Evolutionary conservation across 2,329 filamentous ascomycete species (phyloP).

Genomic region (Colletotrichum agaves): DNA sequence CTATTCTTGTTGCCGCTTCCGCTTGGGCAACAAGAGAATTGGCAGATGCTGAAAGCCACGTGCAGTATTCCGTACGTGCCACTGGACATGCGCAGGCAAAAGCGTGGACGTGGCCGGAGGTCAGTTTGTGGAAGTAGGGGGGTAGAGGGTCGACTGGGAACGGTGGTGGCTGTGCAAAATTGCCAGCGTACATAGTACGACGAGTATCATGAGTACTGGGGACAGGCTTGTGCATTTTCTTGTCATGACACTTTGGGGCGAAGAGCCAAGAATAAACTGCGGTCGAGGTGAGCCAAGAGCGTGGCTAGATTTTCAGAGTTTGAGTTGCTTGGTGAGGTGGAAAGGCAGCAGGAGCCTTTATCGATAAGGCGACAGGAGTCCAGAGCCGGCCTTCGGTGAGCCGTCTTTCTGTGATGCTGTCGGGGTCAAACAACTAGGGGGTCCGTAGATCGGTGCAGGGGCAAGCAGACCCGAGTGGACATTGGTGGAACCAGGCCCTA

Average conservation of each 20-base stretch:
- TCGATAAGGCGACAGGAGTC: constrained; percentile 28
- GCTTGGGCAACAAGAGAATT: background rate
- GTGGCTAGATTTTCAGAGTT: background rate
- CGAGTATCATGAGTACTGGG: background rate
- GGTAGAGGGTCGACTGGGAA: constrained; percentile 13
- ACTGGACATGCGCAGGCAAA: background rate
- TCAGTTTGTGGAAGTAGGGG: too few relatives aligned
- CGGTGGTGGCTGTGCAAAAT: constrained; percentile 31
- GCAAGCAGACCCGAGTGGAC: constrained; percentile 22
- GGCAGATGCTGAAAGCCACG: background rate
- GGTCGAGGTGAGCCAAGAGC: background rate
- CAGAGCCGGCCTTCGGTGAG: background rate
- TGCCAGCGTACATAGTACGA: constrained; percentile 33
- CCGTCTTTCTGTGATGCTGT: constrained; percentile 11
- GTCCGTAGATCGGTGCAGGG: constrained; percentile 34
- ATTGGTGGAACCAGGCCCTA: constrained; percentile 10
- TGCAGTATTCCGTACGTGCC: background rate
- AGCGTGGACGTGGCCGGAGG: constrained; percentile 6
- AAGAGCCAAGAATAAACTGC: constrained; percentile 6
- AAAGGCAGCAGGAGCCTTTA: constrained; percentile 2
- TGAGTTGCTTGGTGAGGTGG: constrained; percentile 6
- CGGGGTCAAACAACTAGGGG: constrained; percentile 19
- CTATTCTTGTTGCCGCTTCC: too few relatives aligned
- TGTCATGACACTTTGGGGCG: background rate
- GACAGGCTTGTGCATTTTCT: background rate